Conservation (phyloP, 2,329 filamentous ascomycete genomes). For the Epichloe sp. region DNA sequence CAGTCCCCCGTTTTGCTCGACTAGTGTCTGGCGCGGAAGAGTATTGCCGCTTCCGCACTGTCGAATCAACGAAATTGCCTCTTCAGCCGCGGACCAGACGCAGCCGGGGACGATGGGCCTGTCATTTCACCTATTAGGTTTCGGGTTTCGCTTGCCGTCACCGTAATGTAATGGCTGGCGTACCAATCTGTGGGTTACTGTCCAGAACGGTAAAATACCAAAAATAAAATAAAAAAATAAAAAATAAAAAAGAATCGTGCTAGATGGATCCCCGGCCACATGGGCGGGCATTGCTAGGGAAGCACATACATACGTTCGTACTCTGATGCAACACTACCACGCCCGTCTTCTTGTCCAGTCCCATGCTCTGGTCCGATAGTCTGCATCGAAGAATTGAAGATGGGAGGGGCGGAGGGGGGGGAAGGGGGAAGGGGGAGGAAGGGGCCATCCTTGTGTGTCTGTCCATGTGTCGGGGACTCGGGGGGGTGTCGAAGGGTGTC, state of each 20-base stretch:
- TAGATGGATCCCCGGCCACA: background rate
- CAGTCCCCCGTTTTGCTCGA: background rate
- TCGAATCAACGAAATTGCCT: background rate
- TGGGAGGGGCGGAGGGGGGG: background rate
- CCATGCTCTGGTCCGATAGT: background rate
- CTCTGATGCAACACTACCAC: background rate
- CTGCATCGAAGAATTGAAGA: background rate
- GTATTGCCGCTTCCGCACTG: background rate
- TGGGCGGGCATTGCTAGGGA: background rate
- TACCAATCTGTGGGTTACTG: background rate
- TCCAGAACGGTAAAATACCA: background rate
- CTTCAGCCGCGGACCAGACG: background rate
- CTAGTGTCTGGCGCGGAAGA: background rate
- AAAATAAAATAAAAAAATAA: no score
- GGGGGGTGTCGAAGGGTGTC: background rate
- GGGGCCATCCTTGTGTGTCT: background rate
- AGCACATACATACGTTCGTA: background rate
- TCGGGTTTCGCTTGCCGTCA: no score
- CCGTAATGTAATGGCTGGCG: background rate
- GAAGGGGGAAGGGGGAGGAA: no score
- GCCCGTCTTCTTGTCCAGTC: background rate
- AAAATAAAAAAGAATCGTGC: no score
- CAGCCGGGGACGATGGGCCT: background rate
- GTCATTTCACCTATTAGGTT: background rate
- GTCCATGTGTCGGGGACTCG: background rate